Evolutionary conservation across 1,139 yeast genomes (phyloP), one percentile per base, ranked within the genome.

Genomic region (Saccharomycopsis hybrid): DNA sequence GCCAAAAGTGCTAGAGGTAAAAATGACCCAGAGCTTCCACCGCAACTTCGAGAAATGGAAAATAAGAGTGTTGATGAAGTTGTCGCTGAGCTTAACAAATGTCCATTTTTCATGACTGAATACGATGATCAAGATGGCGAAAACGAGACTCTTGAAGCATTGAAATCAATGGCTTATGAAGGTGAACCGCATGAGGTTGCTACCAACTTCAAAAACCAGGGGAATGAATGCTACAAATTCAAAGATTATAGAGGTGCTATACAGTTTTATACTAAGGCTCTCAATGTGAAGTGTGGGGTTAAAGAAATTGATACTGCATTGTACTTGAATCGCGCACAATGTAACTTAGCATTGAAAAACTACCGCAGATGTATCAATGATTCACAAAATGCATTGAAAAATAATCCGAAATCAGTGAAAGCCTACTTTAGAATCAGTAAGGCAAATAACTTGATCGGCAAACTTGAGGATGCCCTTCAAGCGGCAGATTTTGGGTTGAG

Each of bases 181-280:
- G 98, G 98, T 36, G 96, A 88, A 55, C 97, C 97, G 0, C 81
- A 85, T 59, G 98, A 92, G 61, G 72, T 90, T 44, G 97, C 97
- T 2, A 75, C 78, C 32, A 89, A 89, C 61, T 92, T 90, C 71
- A 89, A 89, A 58, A 82, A 78, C 56, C 97, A 92, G 63, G 99
- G 98, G 8, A 92, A 94, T 62, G 97, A 88, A 27, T 78, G 87
- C 55, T 92, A 75, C 68, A 82, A 78, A 63, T 71, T 69, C 5
- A 85, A 83, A 58, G 79, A 82, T 58, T 92, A 77, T 65, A 74
- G 77, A 54, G 80, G 80, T 56, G 99, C 98, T 0, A 70, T 87
- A 42, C 83, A 78, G 49, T 84, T 73, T 61, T 92, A 92, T 62
- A 81, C 84, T 33, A 82, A 86, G 62, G 97, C 95, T 1, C 60